Conservation (phyloP, 345 rosid genomes). For the Erucastrum elatum region DNA sequence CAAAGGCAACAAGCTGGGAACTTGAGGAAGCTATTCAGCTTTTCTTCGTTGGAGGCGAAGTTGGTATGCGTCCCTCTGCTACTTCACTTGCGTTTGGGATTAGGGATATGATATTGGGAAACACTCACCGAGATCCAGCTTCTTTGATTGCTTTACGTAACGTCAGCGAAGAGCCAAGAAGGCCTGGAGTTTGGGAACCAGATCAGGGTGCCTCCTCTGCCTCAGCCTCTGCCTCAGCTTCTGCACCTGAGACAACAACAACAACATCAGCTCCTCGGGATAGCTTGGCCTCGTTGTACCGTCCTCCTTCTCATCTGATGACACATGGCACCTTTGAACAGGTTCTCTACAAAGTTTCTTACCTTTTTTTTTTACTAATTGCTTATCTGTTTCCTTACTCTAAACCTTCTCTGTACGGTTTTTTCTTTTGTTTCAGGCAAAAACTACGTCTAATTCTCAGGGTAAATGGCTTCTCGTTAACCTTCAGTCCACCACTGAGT, state of each 20-base stretch:
- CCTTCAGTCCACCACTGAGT: slow-evolving; percentile 87
- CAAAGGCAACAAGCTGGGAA: slow-evolving; percentile 94
- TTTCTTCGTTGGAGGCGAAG: slow-evolving; percentile 84
- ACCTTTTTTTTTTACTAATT: neutral
- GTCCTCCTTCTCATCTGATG: slow-evolving; percentile 92
- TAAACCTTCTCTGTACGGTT: slow-evolving; percentile 11
- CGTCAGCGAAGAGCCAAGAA: slow-evolving; percentile 84
- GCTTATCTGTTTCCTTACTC: slow-evolving; percentile 2
- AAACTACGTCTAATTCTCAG: slow-evolving; percentile 67
- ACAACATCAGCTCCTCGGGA: slow-evolving; percentile 55
- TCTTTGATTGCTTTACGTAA: slow-evolving; percentile 87
- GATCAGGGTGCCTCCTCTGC: slow-evolving; percentile 49
- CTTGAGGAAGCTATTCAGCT: slow-evolving; percentile 96
- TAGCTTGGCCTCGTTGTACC: slow-evolving; percentile 89
- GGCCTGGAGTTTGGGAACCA: slow-evolving; percentile 70
- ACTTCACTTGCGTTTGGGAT: slow-evolving; percentile 32
- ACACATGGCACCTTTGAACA: slow-evolving; percentile 88
- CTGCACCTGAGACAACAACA: slow-evolving; percentile 31
- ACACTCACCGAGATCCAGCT: slow-evolving; percentile 48
- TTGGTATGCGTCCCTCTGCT: slow-evolving; percentile 44
- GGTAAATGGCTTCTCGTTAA: slow-evolving; percentile 96
- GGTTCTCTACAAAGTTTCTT: slow-evolving; percentile 41
- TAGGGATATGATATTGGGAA: slow-evolving; percentile 59
- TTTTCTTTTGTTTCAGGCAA: slow-evolving; percentile 56
- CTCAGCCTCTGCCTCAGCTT: slow-evolving; percentile 20